phyloP scores from a whole-genome alignment of 1,139 yeast genomes.

The Yamadazyma friedrichii region DNA sequence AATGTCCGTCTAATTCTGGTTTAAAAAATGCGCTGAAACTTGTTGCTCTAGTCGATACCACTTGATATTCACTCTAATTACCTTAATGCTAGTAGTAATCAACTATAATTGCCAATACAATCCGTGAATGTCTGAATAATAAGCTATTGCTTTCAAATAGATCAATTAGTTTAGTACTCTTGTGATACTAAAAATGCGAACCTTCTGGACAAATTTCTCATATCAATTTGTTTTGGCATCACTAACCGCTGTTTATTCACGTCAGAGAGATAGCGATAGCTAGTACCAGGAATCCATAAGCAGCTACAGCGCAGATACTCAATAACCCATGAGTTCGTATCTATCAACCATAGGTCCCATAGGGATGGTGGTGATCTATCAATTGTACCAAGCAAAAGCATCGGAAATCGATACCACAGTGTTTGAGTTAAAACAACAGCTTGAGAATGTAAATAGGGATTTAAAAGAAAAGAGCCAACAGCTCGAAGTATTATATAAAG shows the following conservation, averaged over 20 bases:
- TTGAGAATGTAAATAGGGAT: conserved; percentile 13
- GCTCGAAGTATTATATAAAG: conserved; percentile 5
- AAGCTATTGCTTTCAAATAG: not conserved
- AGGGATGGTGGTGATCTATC: conserved; percentile 24
- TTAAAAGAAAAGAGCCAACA: conserved; percentile 7
- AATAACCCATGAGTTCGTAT: conserved; percentile 1
- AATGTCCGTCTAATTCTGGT: too few relatives aligned
- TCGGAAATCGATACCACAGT: conserved; percentile 20
- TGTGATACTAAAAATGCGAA: too few relatives aligned
- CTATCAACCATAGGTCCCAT: conserved; percentile 26
- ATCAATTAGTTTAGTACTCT: not conserved
- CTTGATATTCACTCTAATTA: too few relatives aligned
- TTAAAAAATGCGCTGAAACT: too few relatives aligned
- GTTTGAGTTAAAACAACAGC: conserved; percentile 7
- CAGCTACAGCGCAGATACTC: too few relatives aligned
- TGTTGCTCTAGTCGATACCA: too few relatives aligned
- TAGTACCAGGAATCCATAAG: too few relatives aligned
- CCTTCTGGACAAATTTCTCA: not conserved
- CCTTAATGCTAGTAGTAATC: too few relatives aligned
- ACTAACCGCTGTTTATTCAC: too few relatives aligned
- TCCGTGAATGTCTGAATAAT: too few relatives aligned
- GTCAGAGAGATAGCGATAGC: too few relatives aligned
- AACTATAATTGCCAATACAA: too few relatives aligned
- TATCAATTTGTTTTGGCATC: not conserved
- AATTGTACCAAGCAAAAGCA: conserved; percentile 25